Evolutionary conservation across 768 basidiomycete genomes (phyloP), one percentile per base, ranked within the genome.

Genomic region (Melanogaster broomeanus): DNA sequence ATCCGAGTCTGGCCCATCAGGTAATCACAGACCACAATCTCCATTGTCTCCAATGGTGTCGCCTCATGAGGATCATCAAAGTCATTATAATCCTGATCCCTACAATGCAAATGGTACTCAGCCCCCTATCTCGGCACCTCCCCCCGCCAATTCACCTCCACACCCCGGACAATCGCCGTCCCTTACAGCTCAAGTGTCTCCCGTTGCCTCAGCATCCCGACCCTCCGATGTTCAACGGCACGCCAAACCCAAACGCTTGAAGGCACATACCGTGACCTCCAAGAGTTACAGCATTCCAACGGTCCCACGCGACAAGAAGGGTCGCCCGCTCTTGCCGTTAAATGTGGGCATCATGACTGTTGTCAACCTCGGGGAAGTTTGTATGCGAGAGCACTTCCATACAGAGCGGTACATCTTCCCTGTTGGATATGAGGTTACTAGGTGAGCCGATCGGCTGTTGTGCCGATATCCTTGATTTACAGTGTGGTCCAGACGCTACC

Each of bases 301-400:
- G 58, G 86, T 93, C 2, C 88, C 88, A 2, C 78, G 90, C 7
- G 88, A 91, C 60, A 85, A 81, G 64, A 74, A 75, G 38, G 82
- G 83, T 4, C 80, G 80, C 40, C 89, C 90, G 0, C 77, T 87
- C 68, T 70, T 93, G 6, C 91, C 91, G 0, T 71, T 93, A 28
- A 88, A 84, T 60, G 88, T 92, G 16, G 91, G 91, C 28, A 92
- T 93, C 64, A 91, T 93, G 88, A 90, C 87, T 2, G 84, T 93
- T 22, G 76, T 85, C 50, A 82, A 63, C 53, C 74, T 93, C 0
- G 91, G 91, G 3, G 80, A 83, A 45, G 83, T 92, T 7, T 90
- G 87, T 62, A 82, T 85, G 83, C 77, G 87, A 27, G 88, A 91
- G 56, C 87, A 91, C 64, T 93, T 91, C 62, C 88, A 90, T 64